Conservation (phyloP, 169 alveolate genomes). For the Plasmodium ovale region DNA sequence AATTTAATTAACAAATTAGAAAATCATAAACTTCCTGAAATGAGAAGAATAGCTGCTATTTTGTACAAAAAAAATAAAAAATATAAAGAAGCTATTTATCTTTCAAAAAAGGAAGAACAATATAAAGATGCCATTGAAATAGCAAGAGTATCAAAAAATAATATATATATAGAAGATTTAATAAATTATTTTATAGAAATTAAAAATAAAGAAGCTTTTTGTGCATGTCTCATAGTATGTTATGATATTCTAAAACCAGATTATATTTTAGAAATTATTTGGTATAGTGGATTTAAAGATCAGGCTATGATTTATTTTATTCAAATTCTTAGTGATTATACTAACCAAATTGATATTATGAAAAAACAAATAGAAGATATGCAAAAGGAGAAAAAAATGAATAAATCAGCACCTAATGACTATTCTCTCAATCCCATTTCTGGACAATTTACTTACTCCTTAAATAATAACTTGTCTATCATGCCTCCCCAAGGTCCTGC, state of each 20-base stretch:
- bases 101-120: constrained; percentile 89
- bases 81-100: constrained; percentile 92
- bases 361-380: constrained; percentile 87
- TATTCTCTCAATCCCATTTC: constrained; percentile 78
- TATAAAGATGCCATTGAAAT: constrained; percentile 81
- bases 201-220: constrained; percentile 94
- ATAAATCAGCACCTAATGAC: constrained; percentile 88
- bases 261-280: constrained; percentile 98
- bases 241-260: constrained; percentile 97
- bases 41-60: constrained; percentile 97
- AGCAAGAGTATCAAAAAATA: constrained; percentile 83
- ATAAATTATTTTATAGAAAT: constrained; percentile 91
- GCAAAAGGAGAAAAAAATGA: constrained; percentile 88
- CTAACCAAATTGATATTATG: constrained; percentile 84
- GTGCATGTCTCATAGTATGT: constrained; percentile 98
- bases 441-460: constrained; percentile 52
- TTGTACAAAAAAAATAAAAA: constrained; percentile 93
- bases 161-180: constrained; percentile 92
- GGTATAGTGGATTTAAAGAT: constrained; percentile 97
- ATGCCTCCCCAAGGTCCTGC: constrained; percentile 77
- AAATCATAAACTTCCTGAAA: constrained; percentile 96
- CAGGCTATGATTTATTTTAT: constrained; percentile 97
- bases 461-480: constrained; percentile 60
- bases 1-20: constrained; percentile 93
- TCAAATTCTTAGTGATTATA: constrained; percentile 90